A percentile compares a stretch with the other conserved stretches of the same genome.
Evolutionary conservation across 352 stramenopile species (phyloP).

Genomic region (Pilasporangium apinafurcum): DNA sequence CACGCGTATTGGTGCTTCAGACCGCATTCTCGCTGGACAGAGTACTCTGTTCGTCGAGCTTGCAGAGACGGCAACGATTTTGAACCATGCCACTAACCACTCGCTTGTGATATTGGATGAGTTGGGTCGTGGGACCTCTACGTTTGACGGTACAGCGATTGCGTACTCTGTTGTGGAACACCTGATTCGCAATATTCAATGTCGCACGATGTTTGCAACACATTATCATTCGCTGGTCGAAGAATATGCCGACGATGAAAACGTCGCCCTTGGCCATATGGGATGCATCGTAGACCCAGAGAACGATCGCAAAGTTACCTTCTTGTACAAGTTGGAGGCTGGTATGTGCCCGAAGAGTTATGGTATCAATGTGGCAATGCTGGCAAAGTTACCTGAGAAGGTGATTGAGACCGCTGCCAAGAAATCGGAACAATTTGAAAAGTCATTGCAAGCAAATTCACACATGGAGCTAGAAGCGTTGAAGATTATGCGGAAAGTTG

Average conservation of each 20-base stretch:
- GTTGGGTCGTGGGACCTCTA: conserved; percentile 97
- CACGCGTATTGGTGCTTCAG: conserved; percentile 97
- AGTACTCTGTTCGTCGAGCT: conserved; percentile 99
- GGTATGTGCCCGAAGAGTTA: conserved; percentile 98
- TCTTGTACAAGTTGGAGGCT: conserved; percentile 97
- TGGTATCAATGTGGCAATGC: conserved; percentile 98
- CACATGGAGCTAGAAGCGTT: conserved; percentile 17
- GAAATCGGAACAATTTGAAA: conserved; percentile 90
- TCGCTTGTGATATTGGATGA: conserved; percentile 99
- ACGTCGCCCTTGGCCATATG: conserved; percentile 76
- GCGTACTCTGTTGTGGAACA: conserved; percentile 96
- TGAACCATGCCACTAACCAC: conserved; percentile 92
- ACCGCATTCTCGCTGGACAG: conserved; percentile 97
- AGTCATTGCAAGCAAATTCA: conserved; percentile 44
- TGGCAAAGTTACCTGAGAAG: conserved; percentile 95
- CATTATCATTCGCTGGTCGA: conserved; percentile 97
- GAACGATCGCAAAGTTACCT: conserved; percentile 94
- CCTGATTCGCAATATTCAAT: conserved; percentile 81
- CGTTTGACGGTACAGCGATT: conserved; percentile 98
- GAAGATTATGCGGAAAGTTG: conserved; percentile 12
- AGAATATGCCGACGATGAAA: conserved; percentile 58
- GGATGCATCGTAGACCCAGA: conserved; percentile 73
- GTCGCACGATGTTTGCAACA: conserved; percentile 97
- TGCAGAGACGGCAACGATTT: conserved; percentile 96
- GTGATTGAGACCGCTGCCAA: conserved; percentile 90